Percentiles rank a stretch among this genome's conserved stretches.
phyloP scores from a whole-genome alignment of 495 filamentous ascomycete genomes.

The Haplographium delicatum region DNA sequence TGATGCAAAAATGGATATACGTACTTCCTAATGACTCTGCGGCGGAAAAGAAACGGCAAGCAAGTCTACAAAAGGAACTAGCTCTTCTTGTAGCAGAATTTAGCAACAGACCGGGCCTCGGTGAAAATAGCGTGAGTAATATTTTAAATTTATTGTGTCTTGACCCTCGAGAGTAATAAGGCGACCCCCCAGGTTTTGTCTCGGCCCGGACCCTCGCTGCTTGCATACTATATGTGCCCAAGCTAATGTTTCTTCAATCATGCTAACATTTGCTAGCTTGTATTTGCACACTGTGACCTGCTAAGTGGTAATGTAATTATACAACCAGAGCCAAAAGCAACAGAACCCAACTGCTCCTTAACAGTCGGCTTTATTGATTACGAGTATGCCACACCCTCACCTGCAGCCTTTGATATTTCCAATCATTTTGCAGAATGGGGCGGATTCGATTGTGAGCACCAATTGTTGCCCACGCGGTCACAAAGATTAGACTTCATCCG shows the following conservation, averaged over 20 bases:
- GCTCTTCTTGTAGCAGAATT: conserved; percentile 60
- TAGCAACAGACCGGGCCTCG: conserved; percentile 67
- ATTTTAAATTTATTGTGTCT: no score
- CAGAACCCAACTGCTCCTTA: conserved; percentile 25
- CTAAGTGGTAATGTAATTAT: conserved; percentile 94
- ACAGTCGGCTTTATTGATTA: conserved; percentile 92
- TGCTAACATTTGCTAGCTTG: conserved; percentile 46
- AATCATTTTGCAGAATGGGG: conserved; percentile 99
- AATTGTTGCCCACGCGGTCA: conserved; percentile 69
- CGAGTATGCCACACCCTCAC: conserved; percentile 90
- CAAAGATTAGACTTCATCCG: conserved; percentile 77
- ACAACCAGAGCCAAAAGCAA: conserved; percentile 42
- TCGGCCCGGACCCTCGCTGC: no score
- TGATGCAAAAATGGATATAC: conserved; percentile 91
- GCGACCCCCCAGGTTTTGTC: no score
- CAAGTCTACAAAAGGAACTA: conserved; percentile 69
- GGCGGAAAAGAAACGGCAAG: conserved; percentile 58
- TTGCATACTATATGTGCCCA: no score
- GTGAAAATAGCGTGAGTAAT: conserved; percentile 61
- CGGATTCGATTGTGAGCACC: conserved; percentile 91
- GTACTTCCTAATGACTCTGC: conserved; percentile 71
- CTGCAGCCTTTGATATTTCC: conserved; percentile 96
- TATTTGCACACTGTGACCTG: conserved; percentile 95
- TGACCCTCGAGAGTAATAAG: no score
- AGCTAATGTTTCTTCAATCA: background rate